Percentiles rank a stretch among this genome's conserved stretches.
Conservation (phyloP, 2,329 filamentous ascomycete genomes). For the Clonostachys rhizophaga region DNA sequence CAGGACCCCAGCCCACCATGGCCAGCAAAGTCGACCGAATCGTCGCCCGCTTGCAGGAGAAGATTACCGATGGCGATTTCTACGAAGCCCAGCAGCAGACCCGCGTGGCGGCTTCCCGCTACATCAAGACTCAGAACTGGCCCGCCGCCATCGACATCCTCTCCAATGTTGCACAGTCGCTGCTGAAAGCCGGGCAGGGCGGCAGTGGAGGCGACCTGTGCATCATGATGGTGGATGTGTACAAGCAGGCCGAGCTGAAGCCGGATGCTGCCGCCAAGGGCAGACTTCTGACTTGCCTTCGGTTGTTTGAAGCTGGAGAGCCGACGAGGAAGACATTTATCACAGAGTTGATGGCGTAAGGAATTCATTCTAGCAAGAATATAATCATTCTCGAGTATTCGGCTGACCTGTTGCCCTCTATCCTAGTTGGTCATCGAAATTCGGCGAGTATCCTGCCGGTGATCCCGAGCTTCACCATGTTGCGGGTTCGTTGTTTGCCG, state of each 20-base stretch:
- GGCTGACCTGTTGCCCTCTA: not conserved
- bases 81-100: slow-evolving; percentile 99
- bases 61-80: slow-evolving; percentile 86
- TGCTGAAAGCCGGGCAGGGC: slow-evolving; percentile 89
- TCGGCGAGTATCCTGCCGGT: slow-evolving; percentile 82
- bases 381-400: not conserved
- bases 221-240: slow-evolving; percentile 84
- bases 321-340: slow-evolving; percentile 93
- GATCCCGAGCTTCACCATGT: slow-evolving; percentile 95
- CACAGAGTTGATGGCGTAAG: slow-evolving; percentile 72
- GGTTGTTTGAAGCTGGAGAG: slow-evolving; percentile 77
- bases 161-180: slow-evolving; percentile 74
- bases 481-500: slow-evolving; percentile 80
- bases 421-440: slow-evolving; percentile 73
- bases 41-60: slow-evolving; percentile 68
- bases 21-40: slow-evolving; percentile 40
- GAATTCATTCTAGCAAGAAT: slow-evolving; percentile 6
- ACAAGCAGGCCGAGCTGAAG: slow-evolving; percentile 78
- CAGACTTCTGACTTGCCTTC: slow-evolving; percentile 70
- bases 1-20: slow-evolving; percentile 14
- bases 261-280: slow-evolving; percentile 72
- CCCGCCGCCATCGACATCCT: slow-evolving; percentile 82
- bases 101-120: slow-evolving; percentile 88
- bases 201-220: slow-evolving; percentile 89
- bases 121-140: slow-evolving; percentile 86